Evolutionary conservation across 352 stramenopile species (phyloP), one percentile per base, ranked within the genome.

Genomic region (Pythium sp.): DNA sequence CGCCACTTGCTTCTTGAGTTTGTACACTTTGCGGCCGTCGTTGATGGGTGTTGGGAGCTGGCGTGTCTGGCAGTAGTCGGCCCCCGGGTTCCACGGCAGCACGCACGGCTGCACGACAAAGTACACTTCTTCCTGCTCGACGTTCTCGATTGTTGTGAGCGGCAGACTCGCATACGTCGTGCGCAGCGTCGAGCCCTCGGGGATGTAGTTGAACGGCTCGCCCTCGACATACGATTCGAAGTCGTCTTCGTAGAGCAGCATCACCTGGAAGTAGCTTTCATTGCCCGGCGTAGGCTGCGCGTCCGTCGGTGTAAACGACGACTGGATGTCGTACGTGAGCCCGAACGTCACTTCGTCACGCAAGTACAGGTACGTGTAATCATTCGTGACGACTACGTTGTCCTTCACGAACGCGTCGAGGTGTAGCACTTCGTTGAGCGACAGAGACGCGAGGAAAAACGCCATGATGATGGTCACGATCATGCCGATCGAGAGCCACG

Each of bases 341-440:
- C 81, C 73, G 55, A 92, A 85, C 11, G 76, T 72, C 15, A 92
- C 81, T 60, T 89, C 75, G 46, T 92, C 84, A 20, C 81, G 71
- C n/a, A 92, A 66, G 38, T 87, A 74, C 22, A 92, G 68, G 49
- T 75, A 90, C 53, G 79, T 81, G 24, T 80, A 90, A 67, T 92
- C 80, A 12, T 81, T 30, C 9, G 68, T 79, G 22, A 92, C 41
- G 8, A 82, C 68, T 5, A 89, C 80, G 24, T 89, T 67, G 12
- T 86, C 32, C 15, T 78, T 76, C 1, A 74, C 72, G 51, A 92
- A 90, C 14, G 81, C 84, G 59, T 89, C 81, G 14, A 92, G 49
- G 51, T 92, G 84, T 20, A 90, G 69, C 58, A 92, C 84, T 51
- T 90, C 84, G 54, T 89, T 87, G 7, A 79, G 61, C 14, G 65